Evolutionary conservation across 2,329 filamentous ascomycete species (phyloP).

Genomic region (Cladosporium colombiae): DNA sequence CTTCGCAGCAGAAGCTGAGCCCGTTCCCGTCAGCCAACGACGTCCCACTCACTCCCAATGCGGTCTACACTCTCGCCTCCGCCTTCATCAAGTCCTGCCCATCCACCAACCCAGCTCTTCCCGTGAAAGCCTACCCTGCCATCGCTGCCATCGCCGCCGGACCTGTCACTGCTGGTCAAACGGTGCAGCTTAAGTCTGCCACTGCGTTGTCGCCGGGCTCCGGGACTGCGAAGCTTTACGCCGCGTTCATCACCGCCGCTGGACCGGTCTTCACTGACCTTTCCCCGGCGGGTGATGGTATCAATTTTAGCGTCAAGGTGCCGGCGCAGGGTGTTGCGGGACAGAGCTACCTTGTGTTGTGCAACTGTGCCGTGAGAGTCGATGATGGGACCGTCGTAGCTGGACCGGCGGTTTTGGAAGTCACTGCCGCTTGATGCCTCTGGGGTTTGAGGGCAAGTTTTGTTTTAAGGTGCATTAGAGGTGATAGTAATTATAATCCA

Average conservation of each 20-base stretch:
- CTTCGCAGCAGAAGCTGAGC: constrained; percentile 39
- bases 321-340: constrained; percentile 26
- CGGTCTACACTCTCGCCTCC: constrained; percentile 64
- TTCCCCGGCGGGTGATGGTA: constrained; percentile 23
- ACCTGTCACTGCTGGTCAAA: constrained; percentile 21
- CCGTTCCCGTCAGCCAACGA: constrained; percentile 63
- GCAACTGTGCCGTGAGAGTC: constrained; percentile 27
- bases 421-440: constrained; percentile 9
- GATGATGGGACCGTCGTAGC: constrained; percentile 27
- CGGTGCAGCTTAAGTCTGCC: constrained; percentile 22
- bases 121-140: constrained; percentile 52
- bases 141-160: constrained; percentile 25
- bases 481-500: not conserved
- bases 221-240: constrained; percentile 23
- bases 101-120: constrained; percentile 54
- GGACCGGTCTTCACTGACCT: constrained; percentile 26
- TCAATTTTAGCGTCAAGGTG: constrained; percentile 26
- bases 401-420: constrained; percentile 29
- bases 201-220: constrained; percentile 21
- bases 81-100: constrained; percentile 62
- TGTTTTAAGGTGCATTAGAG: not conserved
- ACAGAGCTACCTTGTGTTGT: constrained; percentile 29
- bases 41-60: constrained; percentile 57
- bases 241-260: constrained; percentile 26
- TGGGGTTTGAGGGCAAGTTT: not conserved